Percentiles rank a stretch among this genome's conserved stretches.
Evolutionary conservation across 441 rosid genomes (phyloP).

Genomic region (Adansonia gregorii): DNA sequence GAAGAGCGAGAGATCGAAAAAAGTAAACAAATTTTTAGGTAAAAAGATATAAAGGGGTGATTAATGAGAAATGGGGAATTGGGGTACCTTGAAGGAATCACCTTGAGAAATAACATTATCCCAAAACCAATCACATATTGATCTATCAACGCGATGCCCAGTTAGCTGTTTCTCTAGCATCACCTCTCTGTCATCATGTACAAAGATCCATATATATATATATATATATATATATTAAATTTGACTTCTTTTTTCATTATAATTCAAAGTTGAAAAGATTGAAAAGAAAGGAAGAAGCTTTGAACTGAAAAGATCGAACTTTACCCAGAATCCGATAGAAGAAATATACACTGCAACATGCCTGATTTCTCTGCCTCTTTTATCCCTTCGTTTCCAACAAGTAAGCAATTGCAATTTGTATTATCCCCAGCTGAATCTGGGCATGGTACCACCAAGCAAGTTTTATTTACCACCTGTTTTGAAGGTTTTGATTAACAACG

Average conservation of each 20-base stretch:
- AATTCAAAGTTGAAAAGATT: not conserved
- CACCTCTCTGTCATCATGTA: slow-evolving; percentile 67
- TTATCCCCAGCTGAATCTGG: not conserved
- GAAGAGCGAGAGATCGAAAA: slow-evolving; percentile 25
- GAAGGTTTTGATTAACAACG: not conserved
- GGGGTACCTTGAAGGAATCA: slow-evolving; percentile 64
- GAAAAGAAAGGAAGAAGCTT: slow-evolving; percentile 8
- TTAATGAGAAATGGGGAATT: not conserved
- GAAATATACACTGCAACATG: slow-evolving; percentile 95
- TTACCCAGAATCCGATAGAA: slow-evolving; percentile 90
- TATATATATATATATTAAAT: not conserved
- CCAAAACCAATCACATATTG: slow-evolving; percentile 97
- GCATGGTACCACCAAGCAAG: not conserved
- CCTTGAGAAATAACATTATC: slow-evolving; percentile 70
- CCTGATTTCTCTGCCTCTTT: slow-evolving; percentile 17
- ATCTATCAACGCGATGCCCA: slow-evolving; percentile 91
- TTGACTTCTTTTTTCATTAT: not conserved
- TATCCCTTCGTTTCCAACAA: slow-evolving; percentile 1
- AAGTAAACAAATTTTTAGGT: not conserved
- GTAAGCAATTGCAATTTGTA: not conserved
- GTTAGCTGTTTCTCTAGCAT: slow-evolving; percentile 98
- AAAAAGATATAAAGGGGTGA: not conserved
- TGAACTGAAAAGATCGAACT: slow-evolving; percentile 41
- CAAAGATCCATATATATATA: not conserved
- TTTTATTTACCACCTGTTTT: not conserved